A percentile compares a stretch with the other conserved stretches of the same genome.
phyloP scores from a whole-genome alignment of 805 yeast species.

The Monosporozyma siamensis region DNA sequence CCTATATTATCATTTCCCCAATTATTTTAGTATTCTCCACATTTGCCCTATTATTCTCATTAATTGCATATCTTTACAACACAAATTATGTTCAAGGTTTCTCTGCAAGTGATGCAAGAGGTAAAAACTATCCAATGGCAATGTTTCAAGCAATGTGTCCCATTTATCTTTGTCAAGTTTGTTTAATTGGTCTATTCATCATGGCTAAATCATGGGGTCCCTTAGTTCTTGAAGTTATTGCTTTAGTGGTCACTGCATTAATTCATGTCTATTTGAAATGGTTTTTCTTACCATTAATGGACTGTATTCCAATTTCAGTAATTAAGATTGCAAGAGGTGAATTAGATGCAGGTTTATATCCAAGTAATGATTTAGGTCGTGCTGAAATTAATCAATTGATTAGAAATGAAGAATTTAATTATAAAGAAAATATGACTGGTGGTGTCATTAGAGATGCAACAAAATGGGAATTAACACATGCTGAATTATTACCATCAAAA shows the following conservation, averaged over 20 bases:
- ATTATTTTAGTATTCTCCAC: slow-evolving; percentile 59
- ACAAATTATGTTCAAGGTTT: slow-evolving; percentile 55
- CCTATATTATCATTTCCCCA: slow-evolving; percentile 75
- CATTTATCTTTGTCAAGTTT: slow-evolving; percentile 59
- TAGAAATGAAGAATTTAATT: slow-evolving; percentile 24
- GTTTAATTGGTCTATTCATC: slow-evolving; percentile 62
- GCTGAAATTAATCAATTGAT: slow-evolving; percentile 48
- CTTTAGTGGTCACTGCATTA: slow-evolving; percentile 46
- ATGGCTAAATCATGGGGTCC: slow-evolving; percentile 75
- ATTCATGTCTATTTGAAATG: slow-evolving; percentile 51
- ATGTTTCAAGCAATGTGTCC: slow-evolving; percentile 65
- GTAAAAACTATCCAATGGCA: slow-evolving; percentile 65
- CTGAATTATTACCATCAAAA: slow-evolving; percentile 21
- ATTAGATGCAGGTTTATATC: slow-evolving; percentile 37
- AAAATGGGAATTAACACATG: slow-evolving; percentile 22
- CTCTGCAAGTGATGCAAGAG: slow-evolving; percentile 48
- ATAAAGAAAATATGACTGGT: slow-evolving; percentile 19
- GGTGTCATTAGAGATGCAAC: slow-evolving; percentile 26
- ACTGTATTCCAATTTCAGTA: slow-evolving; percentile 60
- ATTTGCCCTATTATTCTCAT: slow-evolving; percentile 46
- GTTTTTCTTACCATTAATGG: slow-evolving; percentile 54
- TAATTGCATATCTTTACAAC: slow-evolving; percentile 54
- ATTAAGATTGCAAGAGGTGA: slow-evolving; percentile 33
- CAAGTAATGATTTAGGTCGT: slow-evolving; percentile 55
- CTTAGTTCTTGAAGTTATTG: slow-evolving; percentile 58